Base-by-base conservation (phyloP, 495 filamentous ascomycete species). In the Aspergillus cristatus region DNA sequence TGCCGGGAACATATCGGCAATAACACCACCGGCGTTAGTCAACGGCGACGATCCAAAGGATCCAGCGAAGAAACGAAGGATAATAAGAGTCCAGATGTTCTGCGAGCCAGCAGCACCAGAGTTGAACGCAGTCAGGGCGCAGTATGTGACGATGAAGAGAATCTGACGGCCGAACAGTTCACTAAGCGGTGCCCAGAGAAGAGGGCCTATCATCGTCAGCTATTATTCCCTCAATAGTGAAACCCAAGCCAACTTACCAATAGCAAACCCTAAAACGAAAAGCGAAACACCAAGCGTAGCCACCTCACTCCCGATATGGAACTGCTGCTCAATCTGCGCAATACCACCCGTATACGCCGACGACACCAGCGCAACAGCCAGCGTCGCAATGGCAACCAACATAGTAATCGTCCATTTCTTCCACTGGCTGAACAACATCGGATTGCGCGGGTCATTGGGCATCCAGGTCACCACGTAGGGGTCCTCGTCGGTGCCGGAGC, bases 41-140 rank as follows among this genome's bases (percentile, higher is more conserved):
- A 87, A 48, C 18, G 81, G 75, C 1, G 80, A 82, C 2, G 78
- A 78, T 18, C 85, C 85, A 54, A 86, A 84, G n/a, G 81, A 67
- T 35, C 85, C 81, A 17, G 79, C 81, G 37, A 88, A 79, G 68
- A 88, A 86, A 15, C 85, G 80, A 18, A 87, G 70, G 43, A 88
- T 73, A 35, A 88, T 62, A 1, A 91, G 62, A 2, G 78, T 74
- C 45, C 71, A 57, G 32, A 78, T 71, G 45, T 83, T 85, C 41
- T 76, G 62, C 1, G 79, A 54, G 11, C 75, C 72, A 2, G 78
- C 74, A 30, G 70, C 71, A 15, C 71, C 83, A 41, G 74, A 78
- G 46, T 75, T 84, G 66, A 89, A 87, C 0, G 75, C 72, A 14
- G 82, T 76, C 18, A 86, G 67, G 15, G 68, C 68, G 24, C 64